These are phyloP conservation scores for Alternaria ventricosa DNA, from an alignment of 2,329 filamentous ascomycete genomes.

Conservation along the genomic window DNA sequence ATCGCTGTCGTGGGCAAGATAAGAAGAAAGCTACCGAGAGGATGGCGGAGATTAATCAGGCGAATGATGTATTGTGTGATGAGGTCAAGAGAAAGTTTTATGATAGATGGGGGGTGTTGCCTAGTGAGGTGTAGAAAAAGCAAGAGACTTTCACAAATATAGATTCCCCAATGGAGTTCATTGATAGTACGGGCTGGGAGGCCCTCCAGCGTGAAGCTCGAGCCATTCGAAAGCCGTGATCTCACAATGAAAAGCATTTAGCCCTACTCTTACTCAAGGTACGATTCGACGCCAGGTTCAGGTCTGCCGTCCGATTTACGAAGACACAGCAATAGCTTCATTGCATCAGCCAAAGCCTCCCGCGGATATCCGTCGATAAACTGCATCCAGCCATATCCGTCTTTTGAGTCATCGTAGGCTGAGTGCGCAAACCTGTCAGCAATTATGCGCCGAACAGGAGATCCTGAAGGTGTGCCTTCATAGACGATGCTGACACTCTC, in stretches of 20 bases:
- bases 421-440: fast-evolving
- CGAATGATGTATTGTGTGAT: conserved; percentile 25
- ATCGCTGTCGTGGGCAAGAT: conserved; percentile 50
- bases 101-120: conserved; percentile 20
- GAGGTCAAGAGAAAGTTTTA: conserved; percentile 17
- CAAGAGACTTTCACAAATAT: too few relatives aligned
- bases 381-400: not conserved
- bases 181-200: too few relatives aligned
- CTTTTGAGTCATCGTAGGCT: fast-evolving
- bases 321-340: not conserved
- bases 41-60: conserved; percentile 33
- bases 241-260: too few relatives aligned
- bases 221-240: not conserved
- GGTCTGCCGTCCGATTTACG: fast-evolving
- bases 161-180: too few relatives aligned
- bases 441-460: not conserved
- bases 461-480: not conserved
- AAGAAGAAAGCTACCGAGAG: conserved; percentile 23
- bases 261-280: not conserved
- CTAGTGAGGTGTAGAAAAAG: not conserved
- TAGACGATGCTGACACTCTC: not conserved
- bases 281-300: not conserved
- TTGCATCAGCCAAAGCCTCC: not conserved
- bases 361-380: not conserved
- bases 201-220: not conserved